Evolutionary conservation across 805 yeast genomes (phyloP).

Genomic region (Wickerhamiella kurtzmanii): DNA sequence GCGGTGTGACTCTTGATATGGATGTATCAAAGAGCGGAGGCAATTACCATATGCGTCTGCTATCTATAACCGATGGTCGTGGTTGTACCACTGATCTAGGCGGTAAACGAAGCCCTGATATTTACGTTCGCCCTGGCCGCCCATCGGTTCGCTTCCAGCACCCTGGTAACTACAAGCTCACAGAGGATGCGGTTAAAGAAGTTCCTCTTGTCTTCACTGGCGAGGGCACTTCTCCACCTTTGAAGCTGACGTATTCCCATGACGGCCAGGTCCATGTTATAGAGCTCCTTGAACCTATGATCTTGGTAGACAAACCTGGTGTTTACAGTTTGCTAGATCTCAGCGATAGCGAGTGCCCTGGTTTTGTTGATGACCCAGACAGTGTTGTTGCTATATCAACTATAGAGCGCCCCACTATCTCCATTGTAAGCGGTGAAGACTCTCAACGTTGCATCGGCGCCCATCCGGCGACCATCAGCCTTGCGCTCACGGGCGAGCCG

Average conservation of each 20-base stretch:
- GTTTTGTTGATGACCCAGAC: constrained; percentile 27
- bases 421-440: constrained; percentile 25
- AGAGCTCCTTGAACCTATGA: not conserved
- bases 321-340: constrained; percentile 33
- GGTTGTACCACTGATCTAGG: constrained; percentile 59
- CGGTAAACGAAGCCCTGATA: constrained; percentile 46
- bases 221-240: constrained; percentile 42
- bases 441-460: constrained; percentile 6
- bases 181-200: constrained; percentile 32
- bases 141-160: constrained; percentile 43
- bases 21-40: constrained; percentile 39
- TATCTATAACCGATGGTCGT: constrained; percentile 58
- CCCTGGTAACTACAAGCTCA: constrained; percentile 24
- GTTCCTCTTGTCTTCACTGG: constrained; percentile 36
- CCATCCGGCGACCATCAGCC: constrained; percentile 4
- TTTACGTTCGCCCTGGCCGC: constrained; percentile 56
- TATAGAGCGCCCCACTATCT: constrained; percentile 35
- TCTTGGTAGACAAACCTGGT: constrained; percentile 35
- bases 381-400: constrained; percentile 31
- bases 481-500: constrained; percentile 15
- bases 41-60: constrained; percentile 48
- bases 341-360: constrained; percentile 41
- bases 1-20: constrained; percentile 18
- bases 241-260: constrained; percentile 23
- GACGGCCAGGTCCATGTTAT: constrained; percentile 3